phyloP scores from a whole-genome alignment of 2,329 filamentous ascomycete genomes.

The Microdochium paspali region DNA sequence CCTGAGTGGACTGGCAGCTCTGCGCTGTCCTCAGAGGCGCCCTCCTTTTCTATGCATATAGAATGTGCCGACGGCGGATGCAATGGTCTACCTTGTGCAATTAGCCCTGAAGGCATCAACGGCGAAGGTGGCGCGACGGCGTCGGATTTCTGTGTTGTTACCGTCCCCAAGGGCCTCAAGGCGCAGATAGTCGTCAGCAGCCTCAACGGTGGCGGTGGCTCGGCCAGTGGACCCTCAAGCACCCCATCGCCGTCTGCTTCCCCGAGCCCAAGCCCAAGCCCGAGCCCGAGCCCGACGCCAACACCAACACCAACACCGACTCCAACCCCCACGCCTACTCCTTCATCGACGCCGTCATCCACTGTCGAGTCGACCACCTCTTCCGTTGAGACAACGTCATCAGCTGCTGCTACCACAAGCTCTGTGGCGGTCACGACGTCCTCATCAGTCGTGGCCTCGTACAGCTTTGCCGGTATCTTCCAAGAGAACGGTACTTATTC shows the following conservation, averaged over 20 bases:
- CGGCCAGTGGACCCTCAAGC: conserved; percentile 12
- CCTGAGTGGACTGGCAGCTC: conserved; percentile 55
- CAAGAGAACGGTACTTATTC: conserved; percentile 35
- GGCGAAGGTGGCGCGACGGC: conserved; percentile 49
- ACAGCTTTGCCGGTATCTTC: conserved; percentile 37
- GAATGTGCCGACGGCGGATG: conserved; percentile 58
- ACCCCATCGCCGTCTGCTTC: conserved; percentile 8
- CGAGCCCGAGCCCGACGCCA: conserved; percentile 13
- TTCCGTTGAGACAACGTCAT: conserved; percentile 2
- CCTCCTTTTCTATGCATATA: conserved; percentile 60
- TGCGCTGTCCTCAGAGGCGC: conserved; percentile 43
- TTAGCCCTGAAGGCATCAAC: conserved; percentile 54
- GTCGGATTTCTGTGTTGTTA: conserved; percentile 67
- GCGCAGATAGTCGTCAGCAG: conserved; percentile 59
- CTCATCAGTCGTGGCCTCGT: conserved; percentile 5
- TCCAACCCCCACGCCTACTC: conserved; percentile 8
- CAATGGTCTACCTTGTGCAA: conserved; percentile 65
- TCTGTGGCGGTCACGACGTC: conserved; percentile 13
- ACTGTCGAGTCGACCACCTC: conserved; percentile 1
- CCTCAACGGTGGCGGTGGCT: conserved; percentile 30
- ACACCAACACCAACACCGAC: conserved; percentile 21
- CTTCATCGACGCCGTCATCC: conserved; percentile 10
- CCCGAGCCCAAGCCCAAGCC: conserved; percentile 5
- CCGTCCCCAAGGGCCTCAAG: conserved; percentile 54
- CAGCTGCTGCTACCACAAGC: conserved; percentile 7